Evolutionary conservation across 1,284 basidiomycete genomes (phyloP).

Genomic region (Retiboletus fuscus): DNA sequence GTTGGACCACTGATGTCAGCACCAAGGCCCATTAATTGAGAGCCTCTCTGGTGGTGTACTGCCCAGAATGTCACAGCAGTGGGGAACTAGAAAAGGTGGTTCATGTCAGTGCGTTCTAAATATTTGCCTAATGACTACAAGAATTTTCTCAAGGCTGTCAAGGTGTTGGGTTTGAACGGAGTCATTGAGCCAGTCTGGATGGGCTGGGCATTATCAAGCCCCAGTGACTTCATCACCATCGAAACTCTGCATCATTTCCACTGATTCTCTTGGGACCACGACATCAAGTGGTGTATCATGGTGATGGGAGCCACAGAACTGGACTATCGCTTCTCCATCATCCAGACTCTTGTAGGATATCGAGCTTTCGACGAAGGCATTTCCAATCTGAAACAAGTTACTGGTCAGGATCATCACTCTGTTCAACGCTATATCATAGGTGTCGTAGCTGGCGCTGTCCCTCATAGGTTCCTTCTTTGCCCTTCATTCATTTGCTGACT

Average conservation of each 20-base stretch:
- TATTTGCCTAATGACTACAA: slow-evolving; percentile 8
- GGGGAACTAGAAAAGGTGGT: too few species aligned
- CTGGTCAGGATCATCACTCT: not conserved
- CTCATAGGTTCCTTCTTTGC: slow-evolving; percentile 5
- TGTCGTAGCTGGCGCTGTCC: slow-evolving; percentile 12
- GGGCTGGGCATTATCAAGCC: slow-evolving; percentile 20
- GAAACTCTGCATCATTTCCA: slow-evolving; percentile 8
- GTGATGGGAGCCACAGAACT: slow-evolving; percentile 16
- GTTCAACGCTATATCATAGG: slow-evolving; percentile 15
- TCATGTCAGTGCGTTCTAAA: too few species aligned
- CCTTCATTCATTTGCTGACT: not conserved
- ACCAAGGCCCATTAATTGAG: too few species aligned
- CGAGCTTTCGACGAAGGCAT: slow-evolving; percentile 16
- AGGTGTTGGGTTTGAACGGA: slow-evolving; percentile 21
- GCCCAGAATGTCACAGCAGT: too few species aligned
- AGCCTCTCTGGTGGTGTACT: too few species aligned
- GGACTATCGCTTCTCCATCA: slow-evolving; percentile 20
- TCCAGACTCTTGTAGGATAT: slow-evolving; percentile 13
- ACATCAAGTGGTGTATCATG: slow-evolving; percentile 22
- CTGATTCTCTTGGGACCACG: slow-evolving; percentile 18
- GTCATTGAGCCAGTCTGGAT: slow-evolving; percentile 26
- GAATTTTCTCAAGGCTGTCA: slow-evolving; percentile 10
- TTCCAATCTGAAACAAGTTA: slow-evolving; percentile 6
- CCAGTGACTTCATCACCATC: slow-evolving; percentile 12
- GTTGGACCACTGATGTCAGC: too few species aligned